Evolutionary conservation across 192 early-diverging fungal species (phyloP).

Genomic region (Phlyctochytrium planicorne): DNA sequence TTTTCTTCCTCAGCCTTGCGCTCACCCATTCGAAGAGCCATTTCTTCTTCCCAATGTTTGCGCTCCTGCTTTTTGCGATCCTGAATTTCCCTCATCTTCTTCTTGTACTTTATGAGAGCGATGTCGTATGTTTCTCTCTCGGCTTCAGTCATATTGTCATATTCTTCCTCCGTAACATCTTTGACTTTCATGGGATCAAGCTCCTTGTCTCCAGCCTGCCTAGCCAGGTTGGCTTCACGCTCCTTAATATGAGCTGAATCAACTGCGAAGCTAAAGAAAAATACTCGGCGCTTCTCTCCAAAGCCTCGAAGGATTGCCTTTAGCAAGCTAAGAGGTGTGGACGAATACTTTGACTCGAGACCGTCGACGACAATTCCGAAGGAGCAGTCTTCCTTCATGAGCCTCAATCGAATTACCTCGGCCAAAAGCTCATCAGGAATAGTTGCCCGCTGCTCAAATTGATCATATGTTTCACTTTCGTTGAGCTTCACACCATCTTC

Average conservation of each 20-base stretch:
- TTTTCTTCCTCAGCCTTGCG: slow-evolving; percentile 54
- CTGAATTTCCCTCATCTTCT: slow-evolving; percentile 46
- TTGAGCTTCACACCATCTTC: neutral
- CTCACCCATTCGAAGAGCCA: slow-evolving; percentile 41
- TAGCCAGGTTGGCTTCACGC: slow-evolving; percentile 35
- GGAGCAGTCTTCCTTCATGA: slow-evolving; percentile 40
- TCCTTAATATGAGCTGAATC: slow-evolving; percentile 47
- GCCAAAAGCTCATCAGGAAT: slow-evolving; percentile 44
- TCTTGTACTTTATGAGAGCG: slow-evolving; percentile 42
- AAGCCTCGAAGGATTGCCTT: slow-evolving; percentile 36
- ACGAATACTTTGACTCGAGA: slow-evolving; percentile 48
- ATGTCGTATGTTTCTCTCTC: slow-evolving; percentile 52
- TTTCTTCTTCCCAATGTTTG: slow-evolving; percentile 50
- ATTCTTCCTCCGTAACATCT: slow-evolving; percentile 55
- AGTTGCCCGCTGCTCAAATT: slow-evolving; percentile 19
- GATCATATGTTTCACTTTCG: slow-evolving; percentile 24
- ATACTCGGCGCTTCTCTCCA: slow-evolving; percentile 32
- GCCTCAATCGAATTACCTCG: slow-evolving; percentile 34
- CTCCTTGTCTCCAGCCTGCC: slow-evolving; percentile 39
- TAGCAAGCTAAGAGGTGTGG: slow-evolving; percentile 28
- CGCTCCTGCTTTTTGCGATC: slow-evolving; percentile 49
- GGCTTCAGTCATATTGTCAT: slow-evolving; percentile 45
- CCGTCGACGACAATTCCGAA: slow-evolving; percentile 56
- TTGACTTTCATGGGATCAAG: slow-evolving; percentile 38
- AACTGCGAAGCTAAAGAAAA: slow-evolving; percentile 41